Base-by-base conservation (phyloP, 352 stramenopile species). In the Pythium coloratum region DNA sequence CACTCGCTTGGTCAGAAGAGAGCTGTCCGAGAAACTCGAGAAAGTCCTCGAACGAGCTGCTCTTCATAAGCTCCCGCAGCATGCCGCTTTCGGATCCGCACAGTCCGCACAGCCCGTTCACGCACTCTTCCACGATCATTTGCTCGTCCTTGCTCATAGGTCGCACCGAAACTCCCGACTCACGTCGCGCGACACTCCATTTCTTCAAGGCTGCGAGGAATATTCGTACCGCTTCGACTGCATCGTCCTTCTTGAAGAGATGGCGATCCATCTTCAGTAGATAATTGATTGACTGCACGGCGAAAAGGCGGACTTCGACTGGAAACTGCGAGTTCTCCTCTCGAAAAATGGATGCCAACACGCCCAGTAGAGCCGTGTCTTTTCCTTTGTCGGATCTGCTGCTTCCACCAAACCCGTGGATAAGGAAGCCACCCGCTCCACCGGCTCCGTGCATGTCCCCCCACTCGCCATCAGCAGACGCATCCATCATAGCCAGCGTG, bases 271-370 rank as follows among this genome's bases (percentile, higher is more conserved):
- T 82, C 69, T 94, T 95, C 55, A 93, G 74, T 47, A 95, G 63
- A 68, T 95, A 95, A 64, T 94, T 94, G 69, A 94, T 86, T 6
- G 87, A 92, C 60, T 95, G 87, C 26, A 92, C 67, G 1, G 85
- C 82, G 33, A 95, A 67, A 0, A 91, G 64, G 3, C 83, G 78
- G 28, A 86, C 71, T 69, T 89, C 77, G 9, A 74, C 40, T 2
- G 74, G 44, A 67, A 84, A 91, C 14, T 62, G 67, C 3, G 49
- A 49, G 49, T 76, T 50, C 6, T 81, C 55, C 30, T 82, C 67
- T 53, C 68, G 69, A 33, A 92, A 88, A 46, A 94, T 81, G 40
- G 75, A 64, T 14, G 67, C 61, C 47, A 95, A 57, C 2, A 91
- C 69, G 2, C 68, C 70, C 28, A 91, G 59, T 28, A 95, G 40